Evolutionary conservation across 331 rosid genomes (phyloP).

Genomic region (Phaseolus coccineus): DNA sequence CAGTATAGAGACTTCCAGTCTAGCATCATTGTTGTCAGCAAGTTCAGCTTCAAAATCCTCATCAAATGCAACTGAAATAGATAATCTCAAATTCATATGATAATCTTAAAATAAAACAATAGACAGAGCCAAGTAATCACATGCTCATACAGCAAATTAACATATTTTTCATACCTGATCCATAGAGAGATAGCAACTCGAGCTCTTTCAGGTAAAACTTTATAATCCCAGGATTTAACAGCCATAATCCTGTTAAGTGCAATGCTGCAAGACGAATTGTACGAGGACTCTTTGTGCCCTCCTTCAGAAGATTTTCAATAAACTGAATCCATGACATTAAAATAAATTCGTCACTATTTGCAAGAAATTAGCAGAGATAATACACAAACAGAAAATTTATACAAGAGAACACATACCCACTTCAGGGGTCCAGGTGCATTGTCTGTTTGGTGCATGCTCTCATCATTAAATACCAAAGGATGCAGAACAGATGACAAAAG

Average conservation of each 20-base stretch:
- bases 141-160: constrained; percentile 24
- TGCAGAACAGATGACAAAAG: constrained; percentile 81
- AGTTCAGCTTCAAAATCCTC: constrained; percentile 98
- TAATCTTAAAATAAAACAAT: constrained; percentile 26
- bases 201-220: constrained; percentile 84
- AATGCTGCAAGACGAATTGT: constrained; percentile 96
- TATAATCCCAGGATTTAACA: constrained; percentile 77
- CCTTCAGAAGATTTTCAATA: constrained; percentile 80
- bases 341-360: constrained; percentile 34
- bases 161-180: constrained; percentile 70
- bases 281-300: constrained; percentile 94
- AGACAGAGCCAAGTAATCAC: constrained; percentile 27
- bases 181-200: constrained; percentile 81
- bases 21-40: constrained; percentile 78
- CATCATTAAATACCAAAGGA: constrained; percentile 75
- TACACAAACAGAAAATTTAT: constrained; percentile 16
- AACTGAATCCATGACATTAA: constrained; percentile 58
- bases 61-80: constrained; percentile 87
- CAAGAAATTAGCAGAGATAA: constrained; percentile 43
- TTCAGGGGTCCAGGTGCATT: constrained; percentile 83
- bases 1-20: constrained; percentile 77
- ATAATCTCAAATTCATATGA: constrained; percentile 36
- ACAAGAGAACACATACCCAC: constrained; percentile 74
- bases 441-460: constrained; percentile 73
- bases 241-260: constrained; percentile 90